phyloP scores from a whole-genome alignment of 2,329 filamentous ascomycete species.

The Chalara sp. region DNA sequence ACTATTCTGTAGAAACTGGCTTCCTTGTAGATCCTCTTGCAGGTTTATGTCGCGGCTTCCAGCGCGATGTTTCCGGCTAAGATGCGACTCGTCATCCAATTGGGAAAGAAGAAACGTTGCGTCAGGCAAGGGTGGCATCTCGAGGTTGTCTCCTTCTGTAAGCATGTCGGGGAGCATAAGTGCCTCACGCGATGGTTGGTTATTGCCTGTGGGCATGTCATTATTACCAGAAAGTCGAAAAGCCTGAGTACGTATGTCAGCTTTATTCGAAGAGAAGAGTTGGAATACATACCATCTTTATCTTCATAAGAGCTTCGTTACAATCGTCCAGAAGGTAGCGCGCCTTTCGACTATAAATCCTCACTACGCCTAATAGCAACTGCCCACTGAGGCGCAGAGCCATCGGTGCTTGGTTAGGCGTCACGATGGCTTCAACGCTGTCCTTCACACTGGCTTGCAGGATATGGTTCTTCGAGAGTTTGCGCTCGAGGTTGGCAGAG shows the following conservation, averaged over 20 bases:
- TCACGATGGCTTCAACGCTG: slow-evolving; percentile 92
- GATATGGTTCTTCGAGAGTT: slow-evolving; percentile 94
- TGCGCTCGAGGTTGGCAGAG: slow-evolving; percentile 95
- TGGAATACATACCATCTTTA: slow-evolving; percentile 74
- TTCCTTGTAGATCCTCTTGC: slow-evolving; percentile 64
- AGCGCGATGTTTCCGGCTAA: slow-evolving; percentile 49
- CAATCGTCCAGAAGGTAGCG: slow-evolving; percentile 95
- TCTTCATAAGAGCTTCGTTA: slow-evolving; percentile 94
- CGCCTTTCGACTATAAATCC: slow-evolving; percentile 96
- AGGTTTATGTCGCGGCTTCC: slow-evolving; percentile 61
- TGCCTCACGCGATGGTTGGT: slow-evolving; percentile 75
- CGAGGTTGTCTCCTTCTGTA: slow-evolving; percentile 79
- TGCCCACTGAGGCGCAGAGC: slow-evolving; percentile 90
- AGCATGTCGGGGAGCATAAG: slow-evolving; percentile 87
- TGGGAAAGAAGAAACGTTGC: slow-evolving; percentile 77
- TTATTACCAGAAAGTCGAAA: slow-evolving; percentile 94
- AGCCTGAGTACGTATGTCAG: slow-evolving; percentile 51
- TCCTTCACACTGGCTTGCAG: slow-evolving; percentile 90
- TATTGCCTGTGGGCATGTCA: slow-evolving; percentile 79
- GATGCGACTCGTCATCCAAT: slow-evolving; percentile 53
- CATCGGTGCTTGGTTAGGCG: slow-evolving; percentile 87
- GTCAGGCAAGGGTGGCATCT: slow-evolving; percentile 77
- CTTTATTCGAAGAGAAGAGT: slow-evolving; percentile 19
- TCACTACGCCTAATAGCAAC: slow-evolving; percentile 87
- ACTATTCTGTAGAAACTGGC: slow-evolving; percentile 71